phyloP scores from a whole-genome alignment of 2,329 filamentous ascomycete genomes.

The Colletotrichum sidae region DNA sequence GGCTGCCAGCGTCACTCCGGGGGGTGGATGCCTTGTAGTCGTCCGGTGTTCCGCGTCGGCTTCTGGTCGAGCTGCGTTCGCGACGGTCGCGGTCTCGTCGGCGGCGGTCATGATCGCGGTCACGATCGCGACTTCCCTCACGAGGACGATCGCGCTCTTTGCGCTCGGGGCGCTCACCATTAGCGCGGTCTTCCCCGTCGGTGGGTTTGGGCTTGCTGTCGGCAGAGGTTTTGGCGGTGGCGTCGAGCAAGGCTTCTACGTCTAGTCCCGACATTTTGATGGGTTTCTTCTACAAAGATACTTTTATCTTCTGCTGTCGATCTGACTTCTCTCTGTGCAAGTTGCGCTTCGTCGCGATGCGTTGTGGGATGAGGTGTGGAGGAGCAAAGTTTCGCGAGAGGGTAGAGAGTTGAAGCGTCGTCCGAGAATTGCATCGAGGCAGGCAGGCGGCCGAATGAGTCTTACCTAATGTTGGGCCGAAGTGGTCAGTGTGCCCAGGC shows the following conservation, averaged over 20 bases:
- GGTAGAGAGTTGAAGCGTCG: too few relatives aligned
- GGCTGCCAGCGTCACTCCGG: conserved; percentile 81
- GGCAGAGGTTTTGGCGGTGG: conserved; percentile 74
- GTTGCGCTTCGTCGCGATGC: too few relatives aligned
- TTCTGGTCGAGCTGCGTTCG: conserved; percentile 65
- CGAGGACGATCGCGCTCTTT: conserved; percentile 66
- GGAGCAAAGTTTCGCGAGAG: too few relatives aligned
- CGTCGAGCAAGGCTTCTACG: conserved; percentile 92
- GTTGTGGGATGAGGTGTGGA: too few relatives aligned
- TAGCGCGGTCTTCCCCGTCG: conserved; percentile 69
- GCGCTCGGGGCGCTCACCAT: conserved; percentile 57
- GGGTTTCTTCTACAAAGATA: too few relatives aligned
- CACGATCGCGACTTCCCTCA: conserved; percentile 58
- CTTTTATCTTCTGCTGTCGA: too few relatives aligned
- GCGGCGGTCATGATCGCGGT: conserved; percentile 55
- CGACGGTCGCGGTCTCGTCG: conserved; percentile 62
- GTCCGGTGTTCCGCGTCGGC: conserved; percentile 61
- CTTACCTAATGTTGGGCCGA: conserved; percentile 5
- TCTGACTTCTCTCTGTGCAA: too few relatives aligned
- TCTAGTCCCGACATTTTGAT: conserved; percentile 67
- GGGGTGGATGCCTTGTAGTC: conserved; percentile 74
- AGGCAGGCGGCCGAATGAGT: conserved; percentile 15
- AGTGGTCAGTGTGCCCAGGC: background rate
- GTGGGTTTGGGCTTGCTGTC: conserved; percentile 58
- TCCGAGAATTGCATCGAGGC: background rate